Evolutionary conservation across 2,329 filamentous ascomycete genomes (phyloP).

Genomic region (Cytospora piceae): DNA sequence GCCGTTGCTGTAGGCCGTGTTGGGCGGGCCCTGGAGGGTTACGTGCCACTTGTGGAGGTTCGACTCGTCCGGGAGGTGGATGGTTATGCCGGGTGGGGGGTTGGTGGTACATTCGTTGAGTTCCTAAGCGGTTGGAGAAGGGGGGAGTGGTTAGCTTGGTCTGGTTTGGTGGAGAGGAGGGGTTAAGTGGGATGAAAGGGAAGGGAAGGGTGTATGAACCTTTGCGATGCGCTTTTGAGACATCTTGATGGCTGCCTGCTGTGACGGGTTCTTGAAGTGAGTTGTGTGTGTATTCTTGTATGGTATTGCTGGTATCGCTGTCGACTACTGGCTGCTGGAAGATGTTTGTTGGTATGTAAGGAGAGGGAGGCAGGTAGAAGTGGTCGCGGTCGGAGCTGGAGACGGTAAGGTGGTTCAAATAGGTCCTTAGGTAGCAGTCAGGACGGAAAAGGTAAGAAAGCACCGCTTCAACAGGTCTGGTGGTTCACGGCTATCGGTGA

Average conservation of each 20-base stretch:
- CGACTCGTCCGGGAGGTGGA: constrained; percentile 50
- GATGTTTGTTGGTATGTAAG: neutral
- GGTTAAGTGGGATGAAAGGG: neutral
- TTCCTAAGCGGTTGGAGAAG: constrained; percentile 48
- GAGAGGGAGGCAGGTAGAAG: neutral
- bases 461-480: neutral
- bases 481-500: neutral
- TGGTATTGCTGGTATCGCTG: neutral
- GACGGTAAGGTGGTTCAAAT: neutral
- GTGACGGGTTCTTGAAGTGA: neutral
- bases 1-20: constrained; percentile 63
- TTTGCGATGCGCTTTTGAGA: constrained; percentile 22
- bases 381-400: neutral
- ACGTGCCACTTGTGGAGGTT: constrained; percentile 59
- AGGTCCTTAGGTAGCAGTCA: neutral
- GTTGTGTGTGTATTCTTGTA: neutral
- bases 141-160: neutral
- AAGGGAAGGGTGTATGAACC: neutral
- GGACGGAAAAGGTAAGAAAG: neutral
- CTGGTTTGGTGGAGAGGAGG: neutral
- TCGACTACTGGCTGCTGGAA: neutral
- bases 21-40: constrained; percentile 49
- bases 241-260: neutral
- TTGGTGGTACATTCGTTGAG: constrained; percentile 53
- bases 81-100: constrained; percentile 52